Evolutionary conservation across 768 basidiomycete species (phyloP), one percentile per base, ranked within the genome.

Genomic region (Leucogyrophana mollusca): DNA sequence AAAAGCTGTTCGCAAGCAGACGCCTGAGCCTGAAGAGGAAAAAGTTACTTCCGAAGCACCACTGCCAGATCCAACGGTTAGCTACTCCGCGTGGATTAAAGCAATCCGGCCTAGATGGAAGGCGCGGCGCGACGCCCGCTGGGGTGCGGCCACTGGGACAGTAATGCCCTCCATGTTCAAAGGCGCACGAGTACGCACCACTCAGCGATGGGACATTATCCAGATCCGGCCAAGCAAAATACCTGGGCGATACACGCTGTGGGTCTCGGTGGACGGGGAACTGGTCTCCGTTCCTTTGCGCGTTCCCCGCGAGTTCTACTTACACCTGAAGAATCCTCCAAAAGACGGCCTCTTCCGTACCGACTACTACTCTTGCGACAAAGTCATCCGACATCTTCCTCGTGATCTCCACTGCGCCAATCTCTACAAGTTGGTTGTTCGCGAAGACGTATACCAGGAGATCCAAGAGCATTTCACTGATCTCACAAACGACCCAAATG

Each of bases 391-490:
- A 14, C 86, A 80, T 49, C 66, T 98, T 25, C 96, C 95, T 2
- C 78, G 91, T 41, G 85, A 86, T 53, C 76, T 82, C 32, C 80
- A 85, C 1, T 85, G 85, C 53, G 74, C 73, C 43, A 83, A 96
- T 64, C 74, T 99, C 1, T 95, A 90, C 72, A 87, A 84, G 56
- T 71, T 98, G 21, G 70, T 78, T 9, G 90, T 94, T 18, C 78
- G 85, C 24, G 96, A 98, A 61, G 85, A 87, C 4, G 69, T 85
- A 13, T 99, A 89, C 65, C 74, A 86, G 23, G 82, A 88, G 23
- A 89, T 86, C 23, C 86, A 91, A 55, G 87, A 91, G 46, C 91
- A 96, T 61, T 97, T 98, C 59, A 85, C 92, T 14, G 86, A 94
- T 60, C 73, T 98, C 40, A 90, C 82, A 48, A 96, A 96, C 59